Evolutionary conservation across 768 basidiomycete genomes (phyloP).

Genomic region (Trametes elegans): DNA sequence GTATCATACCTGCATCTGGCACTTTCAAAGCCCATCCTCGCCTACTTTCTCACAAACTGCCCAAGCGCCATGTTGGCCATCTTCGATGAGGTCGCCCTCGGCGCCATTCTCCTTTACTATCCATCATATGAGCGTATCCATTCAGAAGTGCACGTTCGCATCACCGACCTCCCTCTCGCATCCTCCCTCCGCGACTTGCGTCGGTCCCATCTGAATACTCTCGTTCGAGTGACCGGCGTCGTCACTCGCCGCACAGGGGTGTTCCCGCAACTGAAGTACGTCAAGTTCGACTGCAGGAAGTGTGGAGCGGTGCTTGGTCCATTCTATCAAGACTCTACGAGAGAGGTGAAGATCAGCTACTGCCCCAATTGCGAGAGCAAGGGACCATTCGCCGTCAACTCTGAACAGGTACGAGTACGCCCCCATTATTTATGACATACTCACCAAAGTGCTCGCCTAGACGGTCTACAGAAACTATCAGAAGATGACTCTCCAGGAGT

Average conservation of each 20-base stretch:
- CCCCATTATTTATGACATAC: background rate
- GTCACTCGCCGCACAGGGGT: conserved; percentile 95
- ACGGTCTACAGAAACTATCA: conserved; percentile 99
- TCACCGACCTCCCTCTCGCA: conserved; percentile 88
- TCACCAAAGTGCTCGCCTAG: conserved; percentile 40
- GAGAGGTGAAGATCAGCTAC: conserved; percentile 91
- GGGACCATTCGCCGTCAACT: conserved; percentile 95
- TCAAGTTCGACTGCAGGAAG: conserved; percentile 97
- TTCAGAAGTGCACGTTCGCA: conserved; percentile 95
- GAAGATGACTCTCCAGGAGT: conserved; percentile 98
- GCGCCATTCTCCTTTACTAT: conserved; percentile 93
- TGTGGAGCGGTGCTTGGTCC: conserved; percentile 94
- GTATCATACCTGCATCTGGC: conserved; percentile 96
- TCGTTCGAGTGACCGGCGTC: conserved; percentile 93
- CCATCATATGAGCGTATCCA: conserved; percentile 97
- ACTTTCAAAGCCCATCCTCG: conserved; percentile 88
- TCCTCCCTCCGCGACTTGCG: conserved; percentile 92
- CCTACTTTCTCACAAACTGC: conserved; percentile 96
- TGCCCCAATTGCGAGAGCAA: conserved; percentile 93
- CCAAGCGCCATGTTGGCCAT: conserved; percentile 90
- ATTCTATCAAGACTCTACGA: conserved; percentile 96
- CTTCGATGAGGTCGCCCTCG: conserved; percentile 93
- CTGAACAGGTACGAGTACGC: conserved; percentile 75
- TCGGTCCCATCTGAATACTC: conserved; percentile 87
- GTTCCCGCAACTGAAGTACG: conserved; percentile 99